Base-by-base conservation (phyloP, 768 basidiomycete species). In the Pulveroboletus frians region DNA sequence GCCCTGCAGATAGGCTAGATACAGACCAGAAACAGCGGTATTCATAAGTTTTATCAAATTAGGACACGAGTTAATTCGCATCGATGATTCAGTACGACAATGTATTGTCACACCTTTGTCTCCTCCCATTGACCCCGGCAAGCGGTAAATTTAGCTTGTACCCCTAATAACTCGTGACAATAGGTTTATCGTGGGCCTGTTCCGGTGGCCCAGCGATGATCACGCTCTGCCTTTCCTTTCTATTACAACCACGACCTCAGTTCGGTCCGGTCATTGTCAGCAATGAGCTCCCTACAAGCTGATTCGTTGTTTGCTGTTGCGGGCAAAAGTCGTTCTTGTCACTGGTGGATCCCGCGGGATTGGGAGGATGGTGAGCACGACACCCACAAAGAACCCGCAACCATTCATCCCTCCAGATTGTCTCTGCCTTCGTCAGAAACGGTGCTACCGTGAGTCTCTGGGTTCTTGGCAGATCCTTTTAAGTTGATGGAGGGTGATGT, bases 261-360 rank as follows among this genome's bases (percentile, higher is more conserved):
- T 9, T 14, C 9, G 7, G 27, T 43, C 17, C 32, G 14, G 51
- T 35, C 17, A 3, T 17, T 13, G 30, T 37, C 42, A 43, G 53
- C 31, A 31, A 77, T 76, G 75, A 62, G 52, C 52, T 66, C 69
- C 14, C 65, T 73, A 34, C 57, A 71, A 45, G 54, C 58, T 3
- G 52, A 64, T 13, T 68, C 66, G 31, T 60, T 79, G 15, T 84
- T 83, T 59, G 57, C 70, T 51, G 80, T 84, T 49, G 62, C 72
- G 30, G 76, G 69, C 21, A 79, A 76, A 76, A 51, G 70, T 78
- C 14, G 80, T 83, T 5, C 70, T 86, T 20, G 73, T 84, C 34
- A 84, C 83, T 4, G 85, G 85, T 7, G 85, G 84, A 10, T 80
- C 77, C 26, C 70, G 80, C 49, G 84, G 84, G 5, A 75, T 85